These are phyloP conservation scores for Mycena filopes DNA, from an alignment of 768 basidiomycete species.

Conservation along the genomic window DNA sequence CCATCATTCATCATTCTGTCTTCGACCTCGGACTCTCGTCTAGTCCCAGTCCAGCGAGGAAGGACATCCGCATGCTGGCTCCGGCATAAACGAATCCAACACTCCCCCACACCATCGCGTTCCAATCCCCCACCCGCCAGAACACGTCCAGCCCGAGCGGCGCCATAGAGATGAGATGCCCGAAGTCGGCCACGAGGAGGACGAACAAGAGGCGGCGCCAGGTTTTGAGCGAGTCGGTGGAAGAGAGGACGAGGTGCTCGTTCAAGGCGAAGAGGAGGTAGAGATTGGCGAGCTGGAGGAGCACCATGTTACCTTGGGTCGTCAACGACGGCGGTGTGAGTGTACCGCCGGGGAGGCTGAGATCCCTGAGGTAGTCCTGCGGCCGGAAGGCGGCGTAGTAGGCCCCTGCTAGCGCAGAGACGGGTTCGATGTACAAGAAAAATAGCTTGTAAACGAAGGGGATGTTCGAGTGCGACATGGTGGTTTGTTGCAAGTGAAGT, in stretches of 20 bases:
- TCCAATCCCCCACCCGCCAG: conserved; percentile 59
- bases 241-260: conserved; percentile 60
- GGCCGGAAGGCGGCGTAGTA: conserved; percentile 58
- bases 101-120: conserved; percentile 65
- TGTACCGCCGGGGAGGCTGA: conserved; percentile 33
- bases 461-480: conserved; percentile 16
- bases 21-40: conserved; percentile 5
- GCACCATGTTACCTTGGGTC: conserved; percentile 50
- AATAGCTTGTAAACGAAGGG: conserved; percentile 53
- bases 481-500: too few relatives aligned
- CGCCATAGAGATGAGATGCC: conserved; percentile 57
- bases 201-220: conserved; percentile 57
- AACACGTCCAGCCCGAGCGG: conserved; percentile 55
- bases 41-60: conserved; percentile 50
- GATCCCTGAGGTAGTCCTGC: conserved; percentile 49
- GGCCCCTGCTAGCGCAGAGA: conserved; percentile 59
- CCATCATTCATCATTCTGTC: conserved; percentile 22
- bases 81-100: conserved; percentile 64
- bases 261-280: conserved; percentile 63
- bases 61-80: conserved; percentile 54
- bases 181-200: conserved; percentile 60
- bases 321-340: conserved; percentile 32
- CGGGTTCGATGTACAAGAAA: conserved; percentile 63
- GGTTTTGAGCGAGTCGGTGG: conserved; percentile 49
- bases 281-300: conserved; percentile 61